Evolutionary conservation across 2,329 filamentous ascomycete genomes (phyloP).

Genomic region (Tolypocladium ophioglossoides): DNA sequence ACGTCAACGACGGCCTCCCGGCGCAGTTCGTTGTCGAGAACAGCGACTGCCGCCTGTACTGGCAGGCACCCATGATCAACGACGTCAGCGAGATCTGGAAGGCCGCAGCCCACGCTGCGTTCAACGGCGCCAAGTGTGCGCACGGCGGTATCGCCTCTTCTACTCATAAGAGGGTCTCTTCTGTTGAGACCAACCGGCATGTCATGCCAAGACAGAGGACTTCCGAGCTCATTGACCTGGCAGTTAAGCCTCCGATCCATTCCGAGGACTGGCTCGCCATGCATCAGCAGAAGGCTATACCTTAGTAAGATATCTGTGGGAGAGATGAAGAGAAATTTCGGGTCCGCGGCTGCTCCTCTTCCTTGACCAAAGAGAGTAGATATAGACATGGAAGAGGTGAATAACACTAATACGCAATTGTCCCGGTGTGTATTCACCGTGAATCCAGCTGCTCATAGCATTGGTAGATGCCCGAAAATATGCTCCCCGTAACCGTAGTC

Average conservation of each 20-base stretch:
- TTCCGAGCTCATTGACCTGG: background rate
- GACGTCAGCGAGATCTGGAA: constrained; percentile 38
- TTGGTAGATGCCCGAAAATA: no score
- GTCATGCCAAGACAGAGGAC: background rate
- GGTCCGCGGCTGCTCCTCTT: background rate
- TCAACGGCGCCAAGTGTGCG: constrained; percentile 29
- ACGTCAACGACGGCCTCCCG: constrained; percentile 29
- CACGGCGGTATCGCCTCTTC: constrained; percentile 19
- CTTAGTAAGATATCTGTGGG: background rate
- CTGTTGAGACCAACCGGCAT: background rate
- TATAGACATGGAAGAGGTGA: background rate
- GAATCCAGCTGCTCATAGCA: no score
- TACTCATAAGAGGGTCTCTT: background rate
- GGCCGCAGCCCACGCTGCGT: constrained; percentile 27
- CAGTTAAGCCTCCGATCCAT: background rate
- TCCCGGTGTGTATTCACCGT: no score
- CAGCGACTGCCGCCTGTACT: constrained; percentile 40
- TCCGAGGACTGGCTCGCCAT: background rate
- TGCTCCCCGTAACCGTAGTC: no score
- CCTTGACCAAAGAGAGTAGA: no score
- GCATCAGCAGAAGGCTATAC: constrained; percentile 4
- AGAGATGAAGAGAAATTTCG: background rate
- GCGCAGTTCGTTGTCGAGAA: constrained; percentile 38
- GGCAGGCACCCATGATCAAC: constrained; percentile 36
- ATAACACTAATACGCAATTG: background rate